A percentile compares a stretch with the other conserved stretches of the same genome.
Evolutionary conservation across 768 basidiomycete genomes (phyloP).

Genomic region (Cystobasidiopsis lactophilus): DNA sequence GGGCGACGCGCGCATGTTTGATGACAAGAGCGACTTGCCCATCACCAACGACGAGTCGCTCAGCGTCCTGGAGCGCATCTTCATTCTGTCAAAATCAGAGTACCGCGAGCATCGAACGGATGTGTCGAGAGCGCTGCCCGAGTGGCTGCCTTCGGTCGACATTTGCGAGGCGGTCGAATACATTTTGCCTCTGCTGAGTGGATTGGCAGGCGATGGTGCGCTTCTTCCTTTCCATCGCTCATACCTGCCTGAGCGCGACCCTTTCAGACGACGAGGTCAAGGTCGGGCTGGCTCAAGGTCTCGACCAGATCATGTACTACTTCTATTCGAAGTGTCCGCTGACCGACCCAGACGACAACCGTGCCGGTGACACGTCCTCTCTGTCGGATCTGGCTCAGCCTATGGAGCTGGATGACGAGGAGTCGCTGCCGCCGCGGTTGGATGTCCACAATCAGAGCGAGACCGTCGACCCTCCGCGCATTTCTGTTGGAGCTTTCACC

Average conservation of each 20-base stretch:
- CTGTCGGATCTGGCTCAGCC: too few relatives aligned
- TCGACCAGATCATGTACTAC: conserved; percentile 76
- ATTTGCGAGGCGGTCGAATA: conserved; percentile 81
- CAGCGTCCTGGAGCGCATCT: conserved; percentile 9
- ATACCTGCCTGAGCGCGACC: neutral
- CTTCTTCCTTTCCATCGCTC: neutral
- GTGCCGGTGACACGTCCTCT: neutral
- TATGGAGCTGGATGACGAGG: too few relatives aligned
- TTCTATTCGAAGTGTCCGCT: conserved; percentile 35
- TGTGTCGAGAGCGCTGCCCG: conserved; percentile 62
- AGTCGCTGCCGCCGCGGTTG: too few relatives aligned
- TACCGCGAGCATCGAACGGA: conserved; percentile 7
- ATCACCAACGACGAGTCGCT: conserved; percentile 1
- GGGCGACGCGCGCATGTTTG: too few relatives aligned
- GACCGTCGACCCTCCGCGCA: conserved; percentile 6
- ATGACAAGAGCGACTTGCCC: neutral
- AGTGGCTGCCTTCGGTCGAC: conserved; percentile 47
- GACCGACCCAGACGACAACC: neutral
- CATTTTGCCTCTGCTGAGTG: conserved; percentile 68
- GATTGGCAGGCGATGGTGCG: conserved; percentile 65
- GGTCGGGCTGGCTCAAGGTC: conserved; percentile 32
- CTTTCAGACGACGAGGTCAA: conserved; percentile 16
- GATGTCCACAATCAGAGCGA: neutral
- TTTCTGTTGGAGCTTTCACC: conserved; percentile 71
- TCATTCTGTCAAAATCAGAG: conserved; percentile 10